These are phyloP conservation scores for Vigna reflexopilosa DNA, from an alignment of 306 rosid genomes.

Conservation along the genomic window DNA sequence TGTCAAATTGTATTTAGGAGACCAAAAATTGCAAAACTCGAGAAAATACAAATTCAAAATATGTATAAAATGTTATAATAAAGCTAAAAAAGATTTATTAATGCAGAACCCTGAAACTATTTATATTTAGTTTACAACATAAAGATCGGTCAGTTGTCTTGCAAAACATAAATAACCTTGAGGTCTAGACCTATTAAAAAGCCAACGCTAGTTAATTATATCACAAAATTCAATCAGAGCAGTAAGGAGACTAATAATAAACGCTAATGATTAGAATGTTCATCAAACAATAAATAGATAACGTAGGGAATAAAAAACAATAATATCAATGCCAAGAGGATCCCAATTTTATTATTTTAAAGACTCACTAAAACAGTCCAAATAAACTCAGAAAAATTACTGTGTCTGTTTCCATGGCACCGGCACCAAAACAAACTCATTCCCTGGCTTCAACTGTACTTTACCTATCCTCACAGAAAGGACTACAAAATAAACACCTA, in stretches of 20 bases:
- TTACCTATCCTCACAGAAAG: constrained; percentile 3
- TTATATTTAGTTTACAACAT: neutral
- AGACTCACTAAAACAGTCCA: neutral
- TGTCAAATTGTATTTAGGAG: neutral
- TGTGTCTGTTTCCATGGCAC: constrained; percentile 10
- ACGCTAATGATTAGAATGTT: neutral
- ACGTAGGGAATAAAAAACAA: neutral
- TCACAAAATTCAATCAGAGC: neutral
- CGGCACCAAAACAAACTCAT: neutral
- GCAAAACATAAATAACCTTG: neutral
- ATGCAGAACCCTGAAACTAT: neutral
- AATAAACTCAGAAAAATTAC: neutral
- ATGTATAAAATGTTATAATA: no score
- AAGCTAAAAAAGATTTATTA: no score
- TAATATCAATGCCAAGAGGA: constrained; percentile 1
- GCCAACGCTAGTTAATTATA: neutral
- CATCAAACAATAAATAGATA: neutral
- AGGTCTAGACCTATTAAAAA: no score
- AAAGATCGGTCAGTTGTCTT: neutral
- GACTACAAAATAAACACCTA: constrained; percentile 3
- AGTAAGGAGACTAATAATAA: neutral
- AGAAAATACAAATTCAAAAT: no score
- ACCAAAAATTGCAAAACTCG: neutral
- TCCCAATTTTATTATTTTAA: neutral
- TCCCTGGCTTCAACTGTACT: constrained; percentile 11